Evolutionary conservation across 2,329 filamentous ascomycete genomes (phyloP).

Genomic region (Aureobasidium sp.): DNA sequence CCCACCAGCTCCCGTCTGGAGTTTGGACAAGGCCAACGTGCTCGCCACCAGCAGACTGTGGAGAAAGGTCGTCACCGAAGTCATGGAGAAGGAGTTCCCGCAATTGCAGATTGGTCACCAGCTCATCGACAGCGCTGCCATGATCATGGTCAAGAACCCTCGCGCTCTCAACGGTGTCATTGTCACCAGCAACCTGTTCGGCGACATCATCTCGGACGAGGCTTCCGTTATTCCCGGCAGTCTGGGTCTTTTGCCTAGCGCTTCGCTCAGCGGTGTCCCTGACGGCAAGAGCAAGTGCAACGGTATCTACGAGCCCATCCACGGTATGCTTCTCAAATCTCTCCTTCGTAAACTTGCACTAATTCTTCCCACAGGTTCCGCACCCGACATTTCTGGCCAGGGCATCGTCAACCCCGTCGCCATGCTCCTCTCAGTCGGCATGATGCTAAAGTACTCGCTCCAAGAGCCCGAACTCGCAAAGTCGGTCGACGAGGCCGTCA

Average conservation of each 20-base stretch:
- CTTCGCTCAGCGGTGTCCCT: conserved; percentile 77
- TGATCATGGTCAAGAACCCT: conserved; percentile 96
- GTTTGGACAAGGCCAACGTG: conserved; percentile 93
- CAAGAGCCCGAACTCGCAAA: conserved; percentile 69
- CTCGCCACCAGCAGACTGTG: conserved; percentile 84
- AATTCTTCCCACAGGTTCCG: conserved; percentile 54
- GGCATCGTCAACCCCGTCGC: conserved; percentile 89
- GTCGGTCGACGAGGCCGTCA: conserved; percentile 74
- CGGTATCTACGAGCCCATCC: conserved; percentile 96
- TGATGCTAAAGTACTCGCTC: conserved; percentile 94
- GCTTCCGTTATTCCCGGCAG: conserved; percentile 89
- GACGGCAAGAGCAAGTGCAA: conserved; percentile 80
- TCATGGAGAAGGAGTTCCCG: conserved; percentile 84
- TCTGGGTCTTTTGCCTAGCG: conserved; percentile 80
- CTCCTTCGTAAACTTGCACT: conserved; percentile 8
- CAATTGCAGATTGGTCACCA: conserved; percentile 79
- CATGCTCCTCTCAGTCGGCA: conserved; percentile 83
- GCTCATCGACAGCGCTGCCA: conserved; percentile 91
- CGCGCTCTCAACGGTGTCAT: conserved; percentile 80
- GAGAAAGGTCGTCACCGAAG: conserved; percentile 78
- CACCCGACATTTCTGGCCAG: conserved; percentile 87
- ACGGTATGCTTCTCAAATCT: conserved; percentile 52
- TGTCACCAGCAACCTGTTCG: conserved; percentile 89
- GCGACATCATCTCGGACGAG: conserved; percentile 94
- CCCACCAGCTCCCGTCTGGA: conserved; percentile 73